Evolutionary conservation across 2,329 filamentous ascomycete species (phyloP), one percentile per base, ranked within the genome.

Genomic region (Magnaporthiopsis poae): DNA sequence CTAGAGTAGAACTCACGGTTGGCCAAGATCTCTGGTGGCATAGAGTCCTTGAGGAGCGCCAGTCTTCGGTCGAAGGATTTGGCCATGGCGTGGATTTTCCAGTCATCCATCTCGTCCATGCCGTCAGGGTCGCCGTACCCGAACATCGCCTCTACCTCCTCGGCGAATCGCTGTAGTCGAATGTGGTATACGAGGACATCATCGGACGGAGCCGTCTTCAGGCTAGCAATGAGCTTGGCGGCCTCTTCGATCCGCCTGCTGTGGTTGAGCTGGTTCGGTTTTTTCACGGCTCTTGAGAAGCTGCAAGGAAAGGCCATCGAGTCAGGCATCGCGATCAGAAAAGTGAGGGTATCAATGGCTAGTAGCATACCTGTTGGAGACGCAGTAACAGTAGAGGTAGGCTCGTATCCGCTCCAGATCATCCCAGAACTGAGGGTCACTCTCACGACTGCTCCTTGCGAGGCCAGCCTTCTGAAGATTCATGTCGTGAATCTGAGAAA

Each of bases 241-340:
- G 67, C 67, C 59, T 69, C 68, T 25, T 69, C 70, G 52, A 71
- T 62, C 9, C 63, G 66, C 11, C 63, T 67, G 66, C 68, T 68
- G 62, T 71, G 67, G 33, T 67, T 66, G 56, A 72, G 63, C 29
- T 69, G 69, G 2, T 68, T 69, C 29, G 70, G 71, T 56, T 70
- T 71, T 27, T 67, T 69, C 31, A 70, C 66, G 0, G 68, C 67
- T 25, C 66, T 65, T 13, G 70, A 69, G 15, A 71, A 62, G 66
- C 67, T 71, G 0, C n/a, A 64, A 12, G 9, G n/a, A 63, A 29
- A 46, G 29, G n/a, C 33, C 15, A 36, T 36, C 12, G n/a, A 31
- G 36, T 27, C 12, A 46, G 62, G 27, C 2, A 8, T 15, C 9
- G 5, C 3, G 1, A 12, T 27, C 15, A 63, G 13, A 18, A 46